Evolutionary conservation across 805 yeast species (phyloP), one percentile per base, ranked within the genome.

Genomic region (Monosporozyma solicola): DNA sequence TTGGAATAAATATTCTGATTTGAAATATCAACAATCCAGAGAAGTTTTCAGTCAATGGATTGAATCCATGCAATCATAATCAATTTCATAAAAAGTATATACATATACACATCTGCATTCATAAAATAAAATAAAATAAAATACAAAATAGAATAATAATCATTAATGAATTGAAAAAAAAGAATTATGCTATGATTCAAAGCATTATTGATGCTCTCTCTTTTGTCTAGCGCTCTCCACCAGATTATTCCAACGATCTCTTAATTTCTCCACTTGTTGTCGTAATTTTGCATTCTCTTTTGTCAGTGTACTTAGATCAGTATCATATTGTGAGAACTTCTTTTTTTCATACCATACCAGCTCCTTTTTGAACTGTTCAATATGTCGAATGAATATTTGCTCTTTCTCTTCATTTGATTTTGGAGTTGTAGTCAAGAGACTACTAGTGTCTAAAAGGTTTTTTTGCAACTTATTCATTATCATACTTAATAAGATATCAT

Each of bases 1-100:
- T 41, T 91, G 74, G 67, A 94, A 88, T 61, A 91, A 91, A 72
- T 91, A 91, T 70, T 80, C 83, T 59, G 95, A 85, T 62, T 77
- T 89, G 58, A 79, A 84, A 61, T 88, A 82, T 72, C 82, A 87
- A 62, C 79, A 86, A 62, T 85, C 90, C 48, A 78, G 95, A 11
- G 44, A 48, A 52, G 5, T 50, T 3, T 53, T 51, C 24, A 45
- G 52, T 45, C 20, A 52, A 35, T 56, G 58, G 58, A n/a, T 50
- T 3, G 39, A 49, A 33, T 25, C 45, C 11, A 41, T 47, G 50
- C 32, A 47, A 11, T 29, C 50, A 60, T 33, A 57, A 58, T 43
- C 16, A 35, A 35, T 5, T 35, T 6, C 39, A 35, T 35, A 35
- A 35, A 8, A 32, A 5, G 35, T 32, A 32, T 32, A 32, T 32